Base-by-base conservation (phyloP, 306 rosid genomes). In the Hylodesmum podocarpum region DNA sequence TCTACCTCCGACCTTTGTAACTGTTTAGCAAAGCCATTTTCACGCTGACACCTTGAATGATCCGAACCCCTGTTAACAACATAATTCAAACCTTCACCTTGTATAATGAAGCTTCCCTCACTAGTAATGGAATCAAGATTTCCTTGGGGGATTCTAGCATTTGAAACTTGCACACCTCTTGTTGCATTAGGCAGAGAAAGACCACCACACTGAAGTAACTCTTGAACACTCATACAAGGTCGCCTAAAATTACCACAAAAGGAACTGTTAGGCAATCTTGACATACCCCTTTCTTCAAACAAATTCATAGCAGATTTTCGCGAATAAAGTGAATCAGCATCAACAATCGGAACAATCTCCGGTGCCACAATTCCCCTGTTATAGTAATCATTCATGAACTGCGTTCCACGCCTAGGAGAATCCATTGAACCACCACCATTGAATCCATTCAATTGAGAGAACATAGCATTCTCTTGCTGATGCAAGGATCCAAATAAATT, bases 81-180 rank as follows among this genome's bases (percentile, higher is more conserved):
- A 80, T 79, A 83, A 79, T 53, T 89, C 50, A 86, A 72, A 63
- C 81, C 82, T 67, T 86, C 90, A 29, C 90, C 90, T 59, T 84
- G 87, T 55, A 86, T 66, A 51, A 86, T 86, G 69, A 82, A 80
- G 81, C 90, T 86, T 57, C 83, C 90, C 83, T 84, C 90, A 25
- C 83, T 59, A 7, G 76, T 22, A 78, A 89, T 46, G 50, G 86
- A 27, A 69, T 85, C 83, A 1, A 82, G 43, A 74, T 80, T 67
- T 15, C 63, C 77, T 4, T 43, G 86, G 3, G 80, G 65, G 11
- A 75, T 50, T 62, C 82, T 64, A 61, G 84, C 46, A 73, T 81
- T 74, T 49, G 80, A 67, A 75, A 71, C 46, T 27, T 72, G 49
- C 65, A 75, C 27, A 74, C 70, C 68, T 84, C 87, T 77, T 25